These are phyloP conservation scores for Pseudognaphalium luteoalbum DNA, from an alignment of 129 eudicot species.

Conservation along the genomic window DNA sequence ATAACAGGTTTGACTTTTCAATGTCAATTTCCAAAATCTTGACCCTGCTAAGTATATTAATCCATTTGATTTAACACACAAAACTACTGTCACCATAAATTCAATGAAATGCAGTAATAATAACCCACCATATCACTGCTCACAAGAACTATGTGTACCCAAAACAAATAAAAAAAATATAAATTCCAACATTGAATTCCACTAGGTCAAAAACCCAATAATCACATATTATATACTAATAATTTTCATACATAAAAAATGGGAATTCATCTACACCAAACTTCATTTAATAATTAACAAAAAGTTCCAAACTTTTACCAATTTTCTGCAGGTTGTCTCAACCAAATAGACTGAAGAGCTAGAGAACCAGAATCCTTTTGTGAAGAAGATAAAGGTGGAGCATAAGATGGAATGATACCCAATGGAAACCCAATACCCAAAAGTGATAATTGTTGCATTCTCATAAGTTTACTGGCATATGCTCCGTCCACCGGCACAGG, in stretches of 20 bases:
- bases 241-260: background rate
- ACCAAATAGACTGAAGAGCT: slow-evolving; percentile 58
- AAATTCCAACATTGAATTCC: background rate
- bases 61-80: background rate
- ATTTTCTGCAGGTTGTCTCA: slow-evolving; percentile 30
- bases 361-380: slow-evolving; percentile 56
- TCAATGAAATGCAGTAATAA: background rate
- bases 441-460: slow-evolving; percentile 63
- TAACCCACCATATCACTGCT: background rate
- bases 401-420: slow-evolving; percentile 68
- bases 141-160: background rate
- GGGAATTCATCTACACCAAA: slow-evolving; percentile 12
- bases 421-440: slow-evolving; percentile 67
- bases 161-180: slow-evolving; percentile 4
- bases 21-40: slow-evolving; percentile 9
- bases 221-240: slow-evolving; percentile 14
- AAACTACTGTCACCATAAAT: slow-evolving; percentile 4
- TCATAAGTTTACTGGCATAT: slow-evolving; percentile 49
- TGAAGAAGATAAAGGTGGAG: slow-evolving; percentile 41
- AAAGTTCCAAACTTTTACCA: slow-evolving; percentile 43
- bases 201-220: slow-evolving; percentile 10
- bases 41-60: background rate
- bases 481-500: slow-evolving; percentile 74
- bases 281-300: slow-evolving; percentile 7
- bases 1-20: background rate